Base-by-base conservation (phyloP, 176 grass and related monocot genomes). In the Triticum monococcum region DNA sequence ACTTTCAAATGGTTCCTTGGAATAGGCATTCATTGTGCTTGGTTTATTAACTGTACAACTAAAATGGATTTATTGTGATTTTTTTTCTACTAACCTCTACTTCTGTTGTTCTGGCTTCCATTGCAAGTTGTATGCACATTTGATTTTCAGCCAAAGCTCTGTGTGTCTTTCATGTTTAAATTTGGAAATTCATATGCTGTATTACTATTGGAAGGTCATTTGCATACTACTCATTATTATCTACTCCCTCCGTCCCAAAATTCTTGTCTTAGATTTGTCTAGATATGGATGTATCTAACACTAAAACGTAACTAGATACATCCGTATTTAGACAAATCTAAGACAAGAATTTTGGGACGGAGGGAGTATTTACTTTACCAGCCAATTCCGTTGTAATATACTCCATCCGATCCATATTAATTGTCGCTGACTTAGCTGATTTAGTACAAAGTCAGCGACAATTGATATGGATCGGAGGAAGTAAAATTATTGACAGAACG, bases 81-180 rank as follows among this genome's bases (percentile, higher is more conserved):
- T 28, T 80, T 20, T 52, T 52, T 17, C 14, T 64, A 65, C 37
- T 65, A 30, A 65, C 43, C 14, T 79, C 8, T 64, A 45, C 60
- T 65, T 26, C 40, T 45, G 63, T 65, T 79, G 76, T 64, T 63
- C 60, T 45, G 59, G 14, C 10, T 80, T 38, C 16, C 14, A 23
- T 46, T 80, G 61, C 14, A 65, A 80, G 60, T 41, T 80, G 37
- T 57, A 65, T 64, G 2, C 37, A 20, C 64, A 45, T 80, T 80
- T 80, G 13, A 45, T 43, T 80, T 41, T 65, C 78, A 38, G 61
- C 45, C 14, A 80, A 80, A 30, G 61, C 78, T 80, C 2, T 26
- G 64, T 80, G 64, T 80, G 8, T 40, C 25, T 79, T 79, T 41
- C 78, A 45, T 45, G 8, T 65, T 80, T 43, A 64, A 80, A 80